Conservation (phyloP, 2,329 filamentous ascomycete genomes). For the Fusarium sp. region DNA sequence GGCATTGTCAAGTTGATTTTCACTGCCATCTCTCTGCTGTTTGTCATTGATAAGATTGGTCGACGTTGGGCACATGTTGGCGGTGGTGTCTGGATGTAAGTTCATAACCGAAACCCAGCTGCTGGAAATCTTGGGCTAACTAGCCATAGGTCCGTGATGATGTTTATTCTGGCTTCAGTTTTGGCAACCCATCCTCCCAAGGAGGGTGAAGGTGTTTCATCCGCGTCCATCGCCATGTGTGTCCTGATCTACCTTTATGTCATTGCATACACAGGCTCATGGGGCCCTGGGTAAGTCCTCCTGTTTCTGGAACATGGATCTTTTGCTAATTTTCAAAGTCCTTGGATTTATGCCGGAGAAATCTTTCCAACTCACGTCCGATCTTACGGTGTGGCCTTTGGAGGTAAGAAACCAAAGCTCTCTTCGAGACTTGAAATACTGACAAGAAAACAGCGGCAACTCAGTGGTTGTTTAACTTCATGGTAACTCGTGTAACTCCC, state of each 20-base stretch:
- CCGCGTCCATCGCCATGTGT: neutral
- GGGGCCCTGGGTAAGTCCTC: neutral
- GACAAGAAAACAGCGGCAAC: constrained; percentile 62
- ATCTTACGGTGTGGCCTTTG: neutral
- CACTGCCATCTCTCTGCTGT: constrained; percentile 56
- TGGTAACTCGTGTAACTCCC: constrained; percentile 52
- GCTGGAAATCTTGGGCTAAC: neutral
- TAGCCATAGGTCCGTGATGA: neutral
- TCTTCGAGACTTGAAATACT: neutral
- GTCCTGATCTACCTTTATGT: neutral
- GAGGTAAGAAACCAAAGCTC: neutral
- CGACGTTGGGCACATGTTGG: constrained; percentile 10
- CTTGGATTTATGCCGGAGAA: neutral
- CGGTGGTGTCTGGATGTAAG: constrained; percentile 9
- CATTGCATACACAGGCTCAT: neutral
- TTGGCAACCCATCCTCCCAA: neutral
- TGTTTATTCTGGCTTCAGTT: neutral
- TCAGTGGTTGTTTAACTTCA: constrained; percentile 76
- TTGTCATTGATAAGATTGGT: constrained; percentile 42
- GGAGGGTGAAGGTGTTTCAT: neutral
- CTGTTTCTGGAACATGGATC: neutral
- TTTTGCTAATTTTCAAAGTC: neutral
- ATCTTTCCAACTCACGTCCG: neutral
- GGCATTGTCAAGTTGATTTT: constrained; percentile 43
- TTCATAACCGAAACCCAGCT: neutral